Percentiles rank a stretch among this genome's conserved stretches.
Evolutionary conservation across 2,329 filamentous ascomycete species (phyloP).

Genomic region (Calonectria pteridis): DNA sequence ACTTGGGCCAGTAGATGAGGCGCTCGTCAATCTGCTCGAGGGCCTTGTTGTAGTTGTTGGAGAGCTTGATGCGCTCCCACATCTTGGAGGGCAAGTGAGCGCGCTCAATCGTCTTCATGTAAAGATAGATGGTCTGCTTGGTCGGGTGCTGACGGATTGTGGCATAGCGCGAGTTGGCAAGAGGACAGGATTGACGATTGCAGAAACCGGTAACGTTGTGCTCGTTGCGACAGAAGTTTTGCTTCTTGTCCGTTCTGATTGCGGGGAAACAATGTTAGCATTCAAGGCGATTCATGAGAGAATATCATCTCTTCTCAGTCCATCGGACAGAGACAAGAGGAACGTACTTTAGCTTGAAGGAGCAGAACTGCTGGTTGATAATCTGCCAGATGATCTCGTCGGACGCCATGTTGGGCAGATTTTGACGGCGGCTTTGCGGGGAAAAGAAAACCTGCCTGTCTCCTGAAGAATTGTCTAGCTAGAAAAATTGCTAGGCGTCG

Average conservation of each 20-base stretch:
- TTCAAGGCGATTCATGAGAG: background rate
- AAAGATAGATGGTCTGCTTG: conserved; percentile 89
- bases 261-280: conserved; percentile 43
- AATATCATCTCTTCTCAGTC: background rate
- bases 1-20: conserved; percentile 95
- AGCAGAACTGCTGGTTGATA: conserved; percentile 95
- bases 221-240: conserved; percentile 96
- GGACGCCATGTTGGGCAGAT: conserved; percentile 74
- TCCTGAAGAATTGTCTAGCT: background rate
- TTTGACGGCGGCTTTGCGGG: background rate
- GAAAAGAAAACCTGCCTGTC: background rate
- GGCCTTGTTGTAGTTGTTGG: conserved; percentile 90
- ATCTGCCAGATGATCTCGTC: conserved; percentile 99
- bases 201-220: conserved; percentile 88
- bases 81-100: conserved; percentile 89
- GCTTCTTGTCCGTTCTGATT: conserved; percentile 80
- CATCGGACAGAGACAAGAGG: background rate
- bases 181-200: conserved; percentile 88
- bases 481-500: background rate
- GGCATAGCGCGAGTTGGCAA: conserved; percentile 93
- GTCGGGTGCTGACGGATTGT: conserved; percentile 87
- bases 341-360: conserved; percentile 89
- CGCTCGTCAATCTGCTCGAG: conserved; percentile 88
- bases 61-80: conserved; percentile 94
- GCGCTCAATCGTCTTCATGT: conserved; percentile 96